A percentile compares a stretch with the other conserved stretches of the same genome.
Conservation (phyloP, 2,329 filamentous ascomycete genomes). For the Drechslerella coelobrocha region DNA sequence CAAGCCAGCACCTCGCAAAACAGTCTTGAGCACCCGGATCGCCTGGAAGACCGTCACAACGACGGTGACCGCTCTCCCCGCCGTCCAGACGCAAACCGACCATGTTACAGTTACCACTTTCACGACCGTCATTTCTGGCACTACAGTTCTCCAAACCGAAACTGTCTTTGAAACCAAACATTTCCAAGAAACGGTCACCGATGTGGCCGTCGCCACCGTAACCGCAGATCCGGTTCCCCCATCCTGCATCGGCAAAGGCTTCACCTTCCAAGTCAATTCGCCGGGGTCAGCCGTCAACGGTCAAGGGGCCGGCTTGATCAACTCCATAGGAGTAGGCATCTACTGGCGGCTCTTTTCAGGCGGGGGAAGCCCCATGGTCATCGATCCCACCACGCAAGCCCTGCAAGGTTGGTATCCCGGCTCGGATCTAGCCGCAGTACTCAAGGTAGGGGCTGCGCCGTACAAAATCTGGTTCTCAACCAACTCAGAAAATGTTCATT, state of each 20-base stretch:
- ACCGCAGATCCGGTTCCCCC: constrained; percentile 26
- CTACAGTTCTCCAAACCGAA: constrained; percentile 21
- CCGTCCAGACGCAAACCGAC: constrained; percentile 7
- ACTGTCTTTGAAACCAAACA: constrained; percentile 12
- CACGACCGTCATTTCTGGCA: constrained; percentile 31
- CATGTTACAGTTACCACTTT: background rate
- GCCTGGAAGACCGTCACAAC: constrained; percentile 9
- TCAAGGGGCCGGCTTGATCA: constrained; percentile 20
- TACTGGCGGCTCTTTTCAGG: constrained; percentile 17
- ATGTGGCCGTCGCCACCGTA: constrained; percentile 11
- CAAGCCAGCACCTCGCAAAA: constrained; percentile 24
- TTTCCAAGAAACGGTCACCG: constrained; percentile 7
- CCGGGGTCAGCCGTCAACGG: background rate
- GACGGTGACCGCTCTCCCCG: constrained; percentile 1
- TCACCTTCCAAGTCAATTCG: background rate
- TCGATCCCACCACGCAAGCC: constrained; percentile 2
- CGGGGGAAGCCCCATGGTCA: background rate
- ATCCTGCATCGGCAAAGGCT: constrained; percentile 19
- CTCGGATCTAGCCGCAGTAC: constrained; percentile 5
- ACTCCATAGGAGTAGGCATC: constrained; percentile 22
- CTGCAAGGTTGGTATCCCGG: constrained; percentile 12
- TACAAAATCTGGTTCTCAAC: constrained; percentile 15
- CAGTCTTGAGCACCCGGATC: constrained; percentile 21
- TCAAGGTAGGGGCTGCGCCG: background rate
- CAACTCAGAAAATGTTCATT: constrained; percentile 3